Conservation (phyloP, 1,139 yeast species). For the Groenewaldozyma sp. region DNA sequence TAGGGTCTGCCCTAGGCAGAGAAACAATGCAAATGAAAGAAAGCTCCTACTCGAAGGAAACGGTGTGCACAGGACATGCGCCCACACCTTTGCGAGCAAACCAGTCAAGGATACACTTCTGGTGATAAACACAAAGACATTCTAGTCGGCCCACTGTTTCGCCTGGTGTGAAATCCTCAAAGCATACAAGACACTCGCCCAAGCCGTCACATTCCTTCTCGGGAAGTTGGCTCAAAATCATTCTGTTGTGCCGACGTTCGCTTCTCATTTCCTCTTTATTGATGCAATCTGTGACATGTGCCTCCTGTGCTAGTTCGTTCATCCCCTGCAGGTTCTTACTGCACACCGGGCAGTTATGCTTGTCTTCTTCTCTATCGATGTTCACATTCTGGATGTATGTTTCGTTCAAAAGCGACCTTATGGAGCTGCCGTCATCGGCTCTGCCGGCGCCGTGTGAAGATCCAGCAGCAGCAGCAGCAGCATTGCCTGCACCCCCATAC, state of each 20-base stretch:
- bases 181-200: conserved; percentile 83
- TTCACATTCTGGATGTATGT: conserved; percentile 25
- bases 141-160: conserved; percentile 87
- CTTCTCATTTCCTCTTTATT: conserved; percentile 45
- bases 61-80: conserved; percentile 74
- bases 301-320: conserved; percentile 44
- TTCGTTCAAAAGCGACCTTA: conserved; percentile 10
- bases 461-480: conserved; percentile 1
- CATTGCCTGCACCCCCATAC: neutral
- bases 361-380: conserved; percentile 22
- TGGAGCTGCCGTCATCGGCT: too few species aligned
- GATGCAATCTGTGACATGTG: conserved; percentile 64
- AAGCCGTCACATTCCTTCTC: conserved; percentile 25
- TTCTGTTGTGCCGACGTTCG: conserved; percentile 49
- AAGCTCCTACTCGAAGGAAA: too few species aligned
- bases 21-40: too few species aligned
- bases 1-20: too few species aligned
- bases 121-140: conserved; percentile 90
- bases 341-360: conserved; percentile 49
- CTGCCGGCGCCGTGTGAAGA: neutral
- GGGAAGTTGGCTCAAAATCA: conserved; percentile 76
- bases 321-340: conserved; percentile 29
- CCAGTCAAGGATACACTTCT: conserved; percentile 85
- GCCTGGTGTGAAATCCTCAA: conserved; percentile 79
- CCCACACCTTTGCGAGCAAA: conserved; percentile 76